phyloP scores from a whole-genome alignment of 2,329 filamentous ascomycete species.

The Colletotrichum shisoi region DNA sequence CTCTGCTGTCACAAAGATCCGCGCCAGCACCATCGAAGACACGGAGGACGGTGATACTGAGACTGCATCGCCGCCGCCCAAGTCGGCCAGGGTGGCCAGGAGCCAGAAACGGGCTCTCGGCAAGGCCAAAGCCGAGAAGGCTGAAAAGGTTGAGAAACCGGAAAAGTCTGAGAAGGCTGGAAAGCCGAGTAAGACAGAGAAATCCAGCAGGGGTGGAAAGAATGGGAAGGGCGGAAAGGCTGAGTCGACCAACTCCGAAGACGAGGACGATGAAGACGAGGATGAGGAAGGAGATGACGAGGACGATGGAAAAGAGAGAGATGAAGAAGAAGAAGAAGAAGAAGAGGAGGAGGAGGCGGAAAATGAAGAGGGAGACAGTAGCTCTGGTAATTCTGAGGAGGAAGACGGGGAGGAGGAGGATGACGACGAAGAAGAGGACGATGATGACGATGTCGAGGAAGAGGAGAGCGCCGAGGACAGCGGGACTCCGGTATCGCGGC shows the following conservation, averaged over 20 bases:
- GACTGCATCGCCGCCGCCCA: conserved; percentile 51
- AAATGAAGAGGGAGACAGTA: conserved; percentile 48
- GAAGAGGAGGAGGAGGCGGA: too few species aligned
- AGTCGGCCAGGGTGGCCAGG: conserved; percentile 50
- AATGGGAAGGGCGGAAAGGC: conserved; percentile 41
- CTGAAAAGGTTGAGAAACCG: conserved; percentile 48
- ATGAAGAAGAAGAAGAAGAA: conserved; percentile 4
- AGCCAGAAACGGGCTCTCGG: conserved; percentile 52
- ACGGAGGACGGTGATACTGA: conserved; percentile 58
- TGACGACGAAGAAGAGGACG: conserved; percentile 41
- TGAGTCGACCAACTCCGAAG: conserved; percentile 48
- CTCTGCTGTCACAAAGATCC: conserved; percentile 48
- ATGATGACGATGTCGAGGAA: conserved; percentile 41
- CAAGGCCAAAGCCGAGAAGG: conserved; percentile 49
- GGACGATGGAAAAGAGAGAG: conserved; percentile 35
- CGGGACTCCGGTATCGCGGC: conserved; percentile 51
- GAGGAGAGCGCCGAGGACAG: conserved; percentile 50
- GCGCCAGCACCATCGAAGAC: conserved; percentile 60
- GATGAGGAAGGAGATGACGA: conserved; percentile 42
- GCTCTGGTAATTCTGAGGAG: conserved; percentile 13
- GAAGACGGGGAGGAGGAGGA: conserved; percentile 46
- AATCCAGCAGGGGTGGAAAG: conserved; percentile 45
- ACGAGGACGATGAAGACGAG: conserved; percentile 43
- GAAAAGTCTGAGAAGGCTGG: conserved; percentile 41
- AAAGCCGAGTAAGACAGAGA: conserved; percentile 46